phyloP scores from a whole-genome alignment of 805 yeast species.

The Cyberlindnera maclurae region DNA sequence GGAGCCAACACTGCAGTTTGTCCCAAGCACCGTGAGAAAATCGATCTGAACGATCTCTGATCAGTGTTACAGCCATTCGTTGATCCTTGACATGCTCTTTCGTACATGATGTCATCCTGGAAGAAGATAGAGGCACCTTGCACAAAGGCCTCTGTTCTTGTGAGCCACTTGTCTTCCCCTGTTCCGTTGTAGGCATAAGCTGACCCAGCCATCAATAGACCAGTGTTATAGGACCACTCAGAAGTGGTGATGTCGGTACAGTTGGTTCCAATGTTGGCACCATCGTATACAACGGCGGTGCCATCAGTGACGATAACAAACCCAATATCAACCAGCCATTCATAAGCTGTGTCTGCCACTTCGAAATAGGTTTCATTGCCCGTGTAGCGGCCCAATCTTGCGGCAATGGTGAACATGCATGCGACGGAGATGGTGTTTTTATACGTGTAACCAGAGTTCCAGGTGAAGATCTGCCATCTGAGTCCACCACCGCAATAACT shows the following conservation, averaged over 20 bases:
- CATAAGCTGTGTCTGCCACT: constrained; percentile 47
- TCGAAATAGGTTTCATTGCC: constrained; percentile 47
- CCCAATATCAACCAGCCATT: constrained; percentile 48
- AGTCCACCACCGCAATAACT: constrained; percentile 54
- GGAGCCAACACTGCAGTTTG: constrained; percentile 51
- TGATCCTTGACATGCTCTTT: constrained; percentile 49
- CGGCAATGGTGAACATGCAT: constrained; percentile 54
- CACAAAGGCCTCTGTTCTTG: constrained; percentile 38
- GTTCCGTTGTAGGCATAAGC: constrained; percentile 66
- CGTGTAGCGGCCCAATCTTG: constrained; percentile 57
- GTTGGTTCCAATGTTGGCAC: constrained; percentile 43
- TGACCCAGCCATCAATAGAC: constrained; percentile 56
- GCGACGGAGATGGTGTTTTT: constrained; percentile 61
- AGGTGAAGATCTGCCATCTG: constrained; percentile 67
- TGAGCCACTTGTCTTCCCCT: constrained; percentile 42
- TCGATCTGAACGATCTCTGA: constrained; percentile 70
- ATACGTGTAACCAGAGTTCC: constrained; percentile 64
- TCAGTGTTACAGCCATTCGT: constrained; percentile 54
- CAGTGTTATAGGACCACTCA: constrained; percentile 70
- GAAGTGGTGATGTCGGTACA: constrained; percentile 42
- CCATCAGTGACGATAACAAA: constrained; percentile 33
- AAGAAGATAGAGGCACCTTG: constrained; percentile 43
- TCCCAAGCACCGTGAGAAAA: constrained; percentile 58
- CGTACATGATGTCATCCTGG: constrained; percentile 46
- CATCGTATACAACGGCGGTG: constrained; percentile 42